phyloP scores from a whole-genome alignment of 1,284 basidiomycete genomes.

The Papiliotrema flavescens region DNA sequence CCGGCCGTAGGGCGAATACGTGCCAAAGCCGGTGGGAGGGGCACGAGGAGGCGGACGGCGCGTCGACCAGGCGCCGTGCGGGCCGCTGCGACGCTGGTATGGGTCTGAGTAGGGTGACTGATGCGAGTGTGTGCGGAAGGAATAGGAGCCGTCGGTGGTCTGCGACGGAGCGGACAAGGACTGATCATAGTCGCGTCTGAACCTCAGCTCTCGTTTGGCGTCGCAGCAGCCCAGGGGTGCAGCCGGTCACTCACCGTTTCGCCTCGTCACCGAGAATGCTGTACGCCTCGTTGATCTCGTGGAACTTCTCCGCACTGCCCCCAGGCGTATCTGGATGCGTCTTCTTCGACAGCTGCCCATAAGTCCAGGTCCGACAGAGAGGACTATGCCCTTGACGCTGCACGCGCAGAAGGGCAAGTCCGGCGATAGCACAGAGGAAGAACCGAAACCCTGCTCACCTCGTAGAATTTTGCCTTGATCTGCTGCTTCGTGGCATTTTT shows the following conservation, averaged over 20 bases:
- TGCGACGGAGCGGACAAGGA: conserved; percentile 6
- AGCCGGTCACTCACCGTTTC: conserved; percentile 25
- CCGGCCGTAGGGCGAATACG: conserved; percentile 25
- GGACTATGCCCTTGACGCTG: too few relatives aligned
- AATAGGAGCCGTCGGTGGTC: conserved; percentile 1
- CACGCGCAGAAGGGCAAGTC: too few relatives aligned
- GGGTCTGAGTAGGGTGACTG: conserved; percentile 10
- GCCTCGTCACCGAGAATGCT: conserved; percentile 39
- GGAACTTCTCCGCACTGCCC: conserved; percentile 39
- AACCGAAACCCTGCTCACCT: conserved; percentile 34
- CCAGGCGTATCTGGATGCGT: conserved; percentile 48
- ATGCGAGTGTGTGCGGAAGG: conserved; percentile 8
- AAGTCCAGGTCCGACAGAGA: not conserved
- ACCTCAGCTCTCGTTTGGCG: not conserved
- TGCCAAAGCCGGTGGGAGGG: conserved; percentile 2
- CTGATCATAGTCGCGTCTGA: conserved; percentile 1
- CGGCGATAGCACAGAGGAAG: too few relatives aligned
- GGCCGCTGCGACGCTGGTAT: conserved; percentile 17
- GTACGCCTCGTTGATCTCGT: conserved; percentile 48
- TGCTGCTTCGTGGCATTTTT: conserved; percentile 46
- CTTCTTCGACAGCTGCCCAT: conserved; percentile 47
- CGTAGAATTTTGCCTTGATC: conserved; percentile 51
- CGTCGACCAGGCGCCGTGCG: conserved; percentile 26
- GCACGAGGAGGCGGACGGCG: conserved; percentile 6
- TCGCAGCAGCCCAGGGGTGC: not conserved